phyloP scores from a whole-genome alignment of 1,139 yeast species.

The Saccharomyces hybrid region DNA sequence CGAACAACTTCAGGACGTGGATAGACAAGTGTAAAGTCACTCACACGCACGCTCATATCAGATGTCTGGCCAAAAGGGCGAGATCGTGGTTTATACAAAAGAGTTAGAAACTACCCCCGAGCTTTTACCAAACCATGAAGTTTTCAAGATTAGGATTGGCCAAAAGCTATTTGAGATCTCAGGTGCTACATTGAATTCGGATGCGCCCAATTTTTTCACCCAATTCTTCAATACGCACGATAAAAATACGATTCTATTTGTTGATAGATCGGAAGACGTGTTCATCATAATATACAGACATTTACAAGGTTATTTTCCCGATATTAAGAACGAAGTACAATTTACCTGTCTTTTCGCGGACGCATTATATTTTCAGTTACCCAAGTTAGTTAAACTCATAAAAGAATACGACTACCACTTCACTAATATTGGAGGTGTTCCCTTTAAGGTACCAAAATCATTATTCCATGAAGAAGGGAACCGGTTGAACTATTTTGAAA shows the following conservation, averaged over 20 bases:
- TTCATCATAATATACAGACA: constrained; percentile 60
- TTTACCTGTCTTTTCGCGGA: constrained; percentile 58
- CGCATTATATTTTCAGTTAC: constrained; percentile 59
- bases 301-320: constrained; percentile 64
- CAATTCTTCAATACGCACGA: constrained; percentile 8
- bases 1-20: not conserved
- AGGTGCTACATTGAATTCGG: constrained; percentile 78
- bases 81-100: not conserved
- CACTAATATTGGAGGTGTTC: constrained; percentile 52
- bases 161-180: constrained; percentile 46
- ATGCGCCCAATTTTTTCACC: constrained; percentile 44
- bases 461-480: constrained; percentile 54
- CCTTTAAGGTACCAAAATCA: constrained; percentile 50
- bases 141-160: constrained; percentile 68
- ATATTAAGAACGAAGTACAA: constrained; percentile 48
- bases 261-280: constrained; percentile 63
- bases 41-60: not conserved
- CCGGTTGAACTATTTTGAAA: constrained; percentile 62
- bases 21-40: not conserved
- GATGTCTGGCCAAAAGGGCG: not conserved
- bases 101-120: constrained; percentile 39
- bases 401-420: constrained; percentile 44
- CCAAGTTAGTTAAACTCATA: constrained; percentile 43
- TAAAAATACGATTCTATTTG: constrained; percentile 36
- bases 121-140: constrained; percentile 51